Evolutionary conservation across 1,284 basidiomycete species (phyloP).

Genomic region (Nidula niveotomentosa): DNA sequence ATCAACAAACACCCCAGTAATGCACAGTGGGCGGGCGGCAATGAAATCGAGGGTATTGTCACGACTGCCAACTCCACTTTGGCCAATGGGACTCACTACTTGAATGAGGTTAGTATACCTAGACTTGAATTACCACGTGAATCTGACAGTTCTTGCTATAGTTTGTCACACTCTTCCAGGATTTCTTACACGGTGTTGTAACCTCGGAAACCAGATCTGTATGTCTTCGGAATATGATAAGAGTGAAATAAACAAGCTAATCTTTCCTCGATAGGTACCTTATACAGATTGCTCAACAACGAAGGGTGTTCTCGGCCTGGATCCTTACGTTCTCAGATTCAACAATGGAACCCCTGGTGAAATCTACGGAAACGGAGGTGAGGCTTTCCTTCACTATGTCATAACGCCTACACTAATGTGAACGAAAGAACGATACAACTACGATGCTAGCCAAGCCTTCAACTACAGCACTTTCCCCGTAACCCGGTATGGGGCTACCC

Average conservation of each 20-base stretch:
- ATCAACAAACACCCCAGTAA: conserved; percentile 59
- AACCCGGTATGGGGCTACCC: conserved; percentile 31
- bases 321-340: conserved; percentile 56
- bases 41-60: conserved; percentile 60
- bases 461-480: conserved; percentile 56
- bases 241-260: neutral
- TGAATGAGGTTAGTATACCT: conserved; percentile 40
- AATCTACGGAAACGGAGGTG: conserved; percentile 60
- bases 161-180: conserved; percentile 53
- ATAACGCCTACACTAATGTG: too few species aligned
- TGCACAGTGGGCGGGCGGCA: conserved; percentile 62
- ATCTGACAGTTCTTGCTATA: conserved; percentile 13
- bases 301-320: conserved; percentile 52
- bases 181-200: conserved; percentile 50
- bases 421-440: conserved; percentile 52
- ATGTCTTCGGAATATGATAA: conserved; percentile 8
- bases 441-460: conserved; percentile 54
- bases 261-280: conserved; percentile 36
- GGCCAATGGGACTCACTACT: conserved; percentile 41
- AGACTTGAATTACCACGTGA: neutral
- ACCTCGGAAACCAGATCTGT: conserved; percentile 53
- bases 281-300: conserved; percentile 68
- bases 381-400: too few species aligned
- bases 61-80: conserved; percentile 33
- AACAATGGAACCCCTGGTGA: conserved; percentile 47